These are phyloP conservation scores for Saprolegnia parasitica DNA, from an alignment of 352 stramenopile species.

Conservation along the genomic window DNA sequence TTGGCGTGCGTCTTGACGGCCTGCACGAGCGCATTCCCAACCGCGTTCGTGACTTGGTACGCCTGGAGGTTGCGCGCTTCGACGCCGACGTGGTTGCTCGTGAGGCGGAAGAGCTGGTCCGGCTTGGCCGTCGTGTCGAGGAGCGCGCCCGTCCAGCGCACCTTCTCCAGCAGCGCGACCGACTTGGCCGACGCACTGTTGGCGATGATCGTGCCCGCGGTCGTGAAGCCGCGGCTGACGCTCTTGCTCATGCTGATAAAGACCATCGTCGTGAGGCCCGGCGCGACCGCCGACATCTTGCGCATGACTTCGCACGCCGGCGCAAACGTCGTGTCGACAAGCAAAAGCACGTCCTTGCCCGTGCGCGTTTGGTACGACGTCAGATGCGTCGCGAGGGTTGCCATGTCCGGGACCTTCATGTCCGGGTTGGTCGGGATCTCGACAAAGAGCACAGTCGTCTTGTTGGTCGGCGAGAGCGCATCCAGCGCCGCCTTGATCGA, in stretches of 20 bases:
- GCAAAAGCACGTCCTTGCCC: slow-evolving; percentile 30
- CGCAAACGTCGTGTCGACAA: slow-evolving; percentile 34
- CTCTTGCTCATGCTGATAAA: slow-evolving; percentile 31
- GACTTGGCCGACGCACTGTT: slow-evolving; percentile 21
- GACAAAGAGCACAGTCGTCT: slow-evolving; percentile 30
- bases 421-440: slow-evolving; percentile 34
- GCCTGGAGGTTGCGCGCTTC: slow-evolving; percentile 22
- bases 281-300: slow-evolving; percentile 24
- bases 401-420: slow-evolving; percentile 34
- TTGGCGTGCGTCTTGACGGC: slow-evolving; percentile 26
- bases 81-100: slow-evolving; percentile 25
- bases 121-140: slow-evolving; percentile 26
- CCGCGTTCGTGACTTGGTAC: slow-evolving; percentile 18
- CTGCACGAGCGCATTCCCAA: slow-evolving; percentile 5
- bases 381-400: slow-evolving; percentile 27
- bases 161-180: slow-evolving; percentile 13
- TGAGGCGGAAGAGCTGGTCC: slow-evolving; percentile 28
- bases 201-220: slow-evolving; percentile 27
- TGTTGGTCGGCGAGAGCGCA: slow-evolving; percentile 1
- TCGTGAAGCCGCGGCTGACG: slow-evolving; percentile 26
- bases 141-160: slow-evolving; percentile 19
- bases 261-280: slow-evolving; percentile 27
- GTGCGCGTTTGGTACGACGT: slow-evolving; percentile 26
- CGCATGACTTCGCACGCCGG: slow-evolving; percentile 21
- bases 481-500: slow-evolving; percentile 27